Evolutionary conservation across 139 green algal genomes (phyloP).

Genomic region (Haematococcus lacustris): DNA sequence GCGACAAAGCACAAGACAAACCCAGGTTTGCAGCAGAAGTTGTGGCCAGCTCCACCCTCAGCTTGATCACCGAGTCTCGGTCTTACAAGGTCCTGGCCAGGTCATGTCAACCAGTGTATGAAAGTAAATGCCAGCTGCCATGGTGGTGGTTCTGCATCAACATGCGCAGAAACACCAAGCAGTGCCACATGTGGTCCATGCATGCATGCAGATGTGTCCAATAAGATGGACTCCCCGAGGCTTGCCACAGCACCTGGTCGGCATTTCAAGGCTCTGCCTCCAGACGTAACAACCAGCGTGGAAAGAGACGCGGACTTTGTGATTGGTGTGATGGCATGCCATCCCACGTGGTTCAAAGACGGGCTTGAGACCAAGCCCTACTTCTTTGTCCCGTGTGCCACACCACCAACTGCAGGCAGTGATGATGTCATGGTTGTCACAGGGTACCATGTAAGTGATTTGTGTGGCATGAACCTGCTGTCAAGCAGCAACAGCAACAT

Average conservation of each 20-base stretch:
- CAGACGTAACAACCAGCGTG: neutral
- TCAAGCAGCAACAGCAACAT: neutral
- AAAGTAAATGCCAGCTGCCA: slow-evolving; percentile 1
- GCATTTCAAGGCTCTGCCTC: slow-evolving; percentile 1
- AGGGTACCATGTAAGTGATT: slow-evolving; percentile 1
- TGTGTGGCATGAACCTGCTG: neutral
- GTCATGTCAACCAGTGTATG: neutral
- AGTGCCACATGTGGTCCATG: neutral
- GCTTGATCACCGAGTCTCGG: neutral
- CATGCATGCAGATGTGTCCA: neutral
- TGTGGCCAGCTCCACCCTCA: neutral
- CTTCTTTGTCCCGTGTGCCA: slow-evolving; percentile 2
- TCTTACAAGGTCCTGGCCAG: neutral
- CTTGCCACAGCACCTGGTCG: neutral
- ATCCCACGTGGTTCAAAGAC: neutral
- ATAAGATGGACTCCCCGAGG: slow-evolving; percentile 2
- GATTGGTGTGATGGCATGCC: slow-evolving; percentile 4
- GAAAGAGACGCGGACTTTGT: neutral
- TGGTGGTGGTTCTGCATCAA: neutral
- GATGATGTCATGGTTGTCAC: slow-evolving; percentile 5
- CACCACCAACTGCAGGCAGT: neutral
- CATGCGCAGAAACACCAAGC: neutral
- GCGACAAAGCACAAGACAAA: neutral
- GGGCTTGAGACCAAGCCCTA: slow-evolving; percentile 2
- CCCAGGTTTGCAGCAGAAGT: neutral